Evolutionary conservation across 306 rosid genomes (phyloP).

Genomic region (Abrus pulchellus): DNA sequence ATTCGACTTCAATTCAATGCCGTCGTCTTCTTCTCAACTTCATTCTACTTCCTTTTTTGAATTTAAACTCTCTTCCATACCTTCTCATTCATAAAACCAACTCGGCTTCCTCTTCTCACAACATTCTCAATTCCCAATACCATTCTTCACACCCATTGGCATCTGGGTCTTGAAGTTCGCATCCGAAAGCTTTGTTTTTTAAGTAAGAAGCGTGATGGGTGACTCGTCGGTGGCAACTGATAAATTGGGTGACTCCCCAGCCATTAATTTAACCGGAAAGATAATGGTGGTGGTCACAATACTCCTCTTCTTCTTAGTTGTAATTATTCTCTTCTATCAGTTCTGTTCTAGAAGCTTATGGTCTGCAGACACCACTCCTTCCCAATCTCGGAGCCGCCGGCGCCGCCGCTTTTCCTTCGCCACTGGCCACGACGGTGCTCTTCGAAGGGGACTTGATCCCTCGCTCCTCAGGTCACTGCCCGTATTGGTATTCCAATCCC

Average conservation of each 20-base stretch:
- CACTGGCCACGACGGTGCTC: conserved; percentile 53
- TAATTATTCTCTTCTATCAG: conserved; percentile 65
- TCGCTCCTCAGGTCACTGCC: conserved; percentile 70
- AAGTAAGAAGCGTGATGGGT: conserved; percentile 9
- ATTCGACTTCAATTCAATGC: conserved; percentile 28
- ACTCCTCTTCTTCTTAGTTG: conserved; percentile 70
- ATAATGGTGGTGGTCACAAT: conserved; percentile 70
- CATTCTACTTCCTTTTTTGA: neutral
- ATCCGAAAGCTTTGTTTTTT: too few relatives aligned
- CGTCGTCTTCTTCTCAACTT: conserved; percentile 47
- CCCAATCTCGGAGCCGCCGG: conserved; percentile 48
- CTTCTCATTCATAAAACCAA: conserved; percentile 41
- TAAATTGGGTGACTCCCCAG: conserved; percentile 51
- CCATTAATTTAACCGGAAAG: conserved; percentile 71
- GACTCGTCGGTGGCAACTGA: conserved; percentile 21
- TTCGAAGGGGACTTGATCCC: conserved; percentile 72
- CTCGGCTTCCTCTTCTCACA: conserved; percentile 44
- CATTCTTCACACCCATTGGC: too few relatives aligned
- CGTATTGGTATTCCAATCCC: conserved; percentile 52
- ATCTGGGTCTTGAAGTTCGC: too few relatives aligned
- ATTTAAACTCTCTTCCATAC: conserved; percentile 36
- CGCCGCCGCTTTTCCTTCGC: conserved; percentile 68
- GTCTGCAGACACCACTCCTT: conserved; percentile 48
- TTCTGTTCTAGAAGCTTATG: conserved; percentile 77
- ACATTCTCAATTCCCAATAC: neutral